Evolutionary conservation across 768 basidiomycete species (phyloP).

Genomic region (Leucosporidium yakuticum): DNA sequence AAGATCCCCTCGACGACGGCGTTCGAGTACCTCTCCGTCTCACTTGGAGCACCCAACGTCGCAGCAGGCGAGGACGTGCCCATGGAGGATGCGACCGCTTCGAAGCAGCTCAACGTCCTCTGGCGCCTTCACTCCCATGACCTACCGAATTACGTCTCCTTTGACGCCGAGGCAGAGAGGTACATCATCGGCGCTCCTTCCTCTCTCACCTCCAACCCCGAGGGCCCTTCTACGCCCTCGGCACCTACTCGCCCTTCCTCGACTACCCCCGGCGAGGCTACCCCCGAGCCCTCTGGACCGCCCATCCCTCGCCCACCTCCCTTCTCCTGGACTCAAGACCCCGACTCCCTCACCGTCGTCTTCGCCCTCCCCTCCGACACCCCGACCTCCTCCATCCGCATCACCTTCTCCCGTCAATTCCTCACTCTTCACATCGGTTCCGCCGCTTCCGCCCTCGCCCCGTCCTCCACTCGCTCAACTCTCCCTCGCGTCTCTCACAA

Average conservation of each 20-base stretch:
- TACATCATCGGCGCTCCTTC: conserved; percentile 6
- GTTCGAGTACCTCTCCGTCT: conserved; percentile 17
- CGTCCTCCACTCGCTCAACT: conserved; percentile 39
- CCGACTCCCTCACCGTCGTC: conserved; percentile 73
- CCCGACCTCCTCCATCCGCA: conserved; percentile 58
- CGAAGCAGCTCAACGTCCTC: background rate
- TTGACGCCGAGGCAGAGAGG: background rate
- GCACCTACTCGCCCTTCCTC: background rate
- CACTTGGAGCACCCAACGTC: background rate
- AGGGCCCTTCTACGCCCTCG: background rate
- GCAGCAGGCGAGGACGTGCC: background rate
- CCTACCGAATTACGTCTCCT: conserved; percentile 15
- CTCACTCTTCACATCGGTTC: conserved; percentile 57
- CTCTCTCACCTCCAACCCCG: background rate
- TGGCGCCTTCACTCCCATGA: conserved; percentile 12
- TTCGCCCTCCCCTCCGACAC: conserved; percentile 74
- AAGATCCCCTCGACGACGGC: conserved; percentile 14
- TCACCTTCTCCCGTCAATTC: conserved; percentile 59
- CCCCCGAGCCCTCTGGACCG: background rate
- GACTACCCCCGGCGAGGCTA: background rate
- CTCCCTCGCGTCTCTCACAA: conserved; percentile 60
- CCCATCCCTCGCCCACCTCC: conserved; percentile 55
- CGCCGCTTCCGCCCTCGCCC: conserved; percentile 36
- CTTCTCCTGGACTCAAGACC: conserved; percentile 88
- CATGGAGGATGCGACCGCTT: too few species aligned